Base-by-base conservation (phyloP, 192 early-diverging fungal genomes). In the Linnemannia hyalina region DNA sequence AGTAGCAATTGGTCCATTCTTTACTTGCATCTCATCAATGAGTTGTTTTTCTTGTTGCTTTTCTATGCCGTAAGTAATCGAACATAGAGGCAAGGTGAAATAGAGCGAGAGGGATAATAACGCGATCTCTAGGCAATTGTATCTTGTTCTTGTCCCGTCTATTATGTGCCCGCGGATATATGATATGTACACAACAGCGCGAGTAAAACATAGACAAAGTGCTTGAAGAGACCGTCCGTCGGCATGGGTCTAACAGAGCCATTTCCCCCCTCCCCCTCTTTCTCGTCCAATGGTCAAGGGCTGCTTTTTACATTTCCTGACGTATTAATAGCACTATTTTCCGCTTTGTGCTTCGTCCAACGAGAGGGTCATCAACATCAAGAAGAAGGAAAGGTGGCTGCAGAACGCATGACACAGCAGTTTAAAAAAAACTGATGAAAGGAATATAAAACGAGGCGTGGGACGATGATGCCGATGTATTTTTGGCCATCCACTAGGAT, bases 231-330 rank as follows among this genome's bases (percentile, higher is more conserved):
- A 0, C 9, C 35, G 22, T 74, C 29, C 35, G 10, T 8, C 15
- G 47, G 63, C 74, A 76, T 60, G 44, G 74, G 74, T 11, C 55
- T 60, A 68, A 76, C 44, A 68, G n/a, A 2, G 26, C 13, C 2
- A 6, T 57, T 38, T 20, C 41, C 15, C 9, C 10, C 13, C 6
- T 16, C 9, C 54, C 10, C 8, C 6, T 2, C 20, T 42, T 26
- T 4, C 15, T 32, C 70, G 23, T 13, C 70, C 20, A 42, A 10
- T 68, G 46, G 63, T 65, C 18, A 26, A 38, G 23, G 13, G 69
- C 22, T 70, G 36, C 10, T n/a, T 26, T 60, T 11, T 60, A 46
- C n/a, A 29, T 29, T 32, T 32, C 4, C 11, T 29, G 29, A 32
- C 29, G 7, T 65, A 65, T 65, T 65, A 15, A 65, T 65, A 65